Evolutionary conservation across 73 alveolate genomes (phyloP).

Genomic region (Uronychia binucleata): DNA sequence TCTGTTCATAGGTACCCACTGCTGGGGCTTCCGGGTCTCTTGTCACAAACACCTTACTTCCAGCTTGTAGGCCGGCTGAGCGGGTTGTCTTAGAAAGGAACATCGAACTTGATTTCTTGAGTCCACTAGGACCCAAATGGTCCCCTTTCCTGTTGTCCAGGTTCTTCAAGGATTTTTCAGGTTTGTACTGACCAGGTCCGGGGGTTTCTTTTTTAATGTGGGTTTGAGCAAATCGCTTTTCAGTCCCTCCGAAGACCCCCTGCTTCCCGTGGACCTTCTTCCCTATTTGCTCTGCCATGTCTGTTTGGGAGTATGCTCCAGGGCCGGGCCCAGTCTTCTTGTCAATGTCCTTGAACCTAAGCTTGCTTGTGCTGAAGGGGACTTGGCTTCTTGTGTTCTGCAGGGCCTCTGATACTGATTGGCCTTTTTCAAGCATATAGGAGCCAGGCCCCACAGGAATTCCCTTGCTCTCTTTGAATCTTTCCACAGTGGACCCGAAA

Average conservation of each 20-base stretch:
- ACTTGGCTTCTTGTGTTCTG: constrained; percentile 9
- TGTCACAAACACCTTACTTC: neutral
- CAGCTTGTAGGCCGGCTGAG: neutral
- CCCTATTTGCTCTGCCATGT: constrained; percentile 18
- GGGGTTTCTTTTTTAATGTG: constrained; percentile 51
- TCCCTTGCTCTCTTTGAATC: constrained; percentile 43
- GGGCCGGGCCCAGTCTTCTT: constrained; percentile 51
- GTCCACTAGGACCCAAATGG: constrained; percentile 5
- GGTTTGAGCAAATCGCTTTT: constrained; percentile 59
- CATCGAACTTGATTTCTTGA: constrained; percentile 59
- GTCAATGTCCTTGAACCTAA: constrained; percentile 6
- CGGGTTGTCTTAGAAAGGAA: constrained; percentile 52
- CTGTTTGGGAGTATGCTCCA: constrained; percentile 28
- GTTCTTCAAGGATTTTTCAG: constrained; percentile 23
- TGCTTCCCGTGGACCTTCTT: constrained; percentile 37
- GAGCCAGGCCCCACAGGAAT: constrained; percentile 35
- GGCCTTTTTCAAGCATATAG: neutral
- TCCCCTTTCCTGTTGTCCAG: constrained; percentile 31
- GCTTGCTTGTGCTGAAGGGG: constrained; percentile 15
- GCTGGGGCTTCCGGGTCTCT: constrained; percentile 35
- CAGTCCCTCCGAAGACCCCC: constrained; percentile 74
- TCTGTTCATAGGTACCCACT: constrained; percentile 42
- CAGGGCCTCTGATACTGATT: neutral
- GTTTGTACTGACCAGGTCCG: constrained; percentile 76
- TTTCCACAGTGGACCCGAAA: constrained; percentile 73